Evolutionary conservation across 108 stramenopile species (phyloP).

Genomic region (Skeletonema menzelii): DNA sequence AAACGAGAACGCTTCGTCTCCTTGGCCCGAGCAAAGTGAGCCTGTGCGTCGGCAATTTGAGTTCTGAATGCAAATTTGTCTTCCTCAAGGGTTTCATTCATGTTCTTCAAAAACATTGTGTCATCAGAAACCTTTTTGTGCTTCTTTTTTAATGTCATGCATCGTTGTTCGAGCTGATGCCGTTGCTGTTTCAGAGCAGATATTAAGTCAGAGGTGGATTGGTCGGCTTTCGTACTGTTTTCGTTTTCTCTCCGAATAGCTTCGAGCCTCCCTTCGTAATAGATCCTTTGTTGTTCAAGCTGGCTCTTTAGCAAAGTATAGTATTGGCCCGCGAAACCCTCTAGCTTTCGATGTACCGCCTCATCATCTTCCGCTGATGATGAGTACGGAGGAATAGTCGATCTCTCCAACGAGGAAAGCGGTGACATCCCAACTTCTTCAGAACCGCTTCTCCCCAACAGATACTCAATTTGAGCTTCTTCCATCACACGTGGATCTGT

Average conservation of each 20-base stretch:
- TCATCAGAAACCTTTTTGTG: constrained; percentile 60
- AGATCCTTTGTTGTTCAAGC: constrained; percentile 88
- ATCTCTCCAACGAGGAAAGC: constrained; percentile 56
- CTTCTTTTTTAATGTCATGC: constrained; percentile 52
- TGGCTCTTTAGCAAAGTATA: constrained; percentile 88
- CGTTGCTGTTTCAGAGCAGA: constrained; percentile 78
- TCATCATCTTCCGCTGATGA: constrained; percentile 82
- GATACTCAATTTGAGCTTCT: constrained; percentile 27
- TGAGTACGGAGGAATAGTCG: constrained; percentile 61
- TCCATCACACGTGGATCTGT: constrained; percentile 67
- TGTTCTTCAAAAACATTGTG: constrained; percentile 64
- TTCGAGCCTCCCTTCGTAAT: constrained; percentile 81
- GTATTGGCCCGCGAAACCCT: constrained; percentile 86
- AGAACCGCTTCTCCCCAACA: constrained; percentile 14
- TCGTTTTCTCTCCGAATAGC: constrained; percentile 69
- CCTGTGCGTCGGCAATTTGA: constrained; percentile 61
- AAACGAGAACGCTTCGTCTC: constrained; percentile 50
- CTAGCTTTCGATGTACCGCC: constrained; percentile 88
- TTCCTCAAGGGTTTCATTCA: constrained; percentile 77
- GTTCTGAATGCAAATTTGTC: constrained; percentile 61
- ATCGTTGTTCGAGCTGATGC: constrained; percentile 71
- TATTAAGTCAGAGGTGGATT: constrained; percentile 55
- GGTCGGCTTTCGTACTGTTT: neutral
- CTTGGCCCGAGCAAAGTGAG: constrained; percentile 46
- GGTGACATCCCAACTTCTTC: constrained; percentile 8